Conservation (phyloP, 495 filamentous ascomycete species). For the Tuber indicum region DNA sequence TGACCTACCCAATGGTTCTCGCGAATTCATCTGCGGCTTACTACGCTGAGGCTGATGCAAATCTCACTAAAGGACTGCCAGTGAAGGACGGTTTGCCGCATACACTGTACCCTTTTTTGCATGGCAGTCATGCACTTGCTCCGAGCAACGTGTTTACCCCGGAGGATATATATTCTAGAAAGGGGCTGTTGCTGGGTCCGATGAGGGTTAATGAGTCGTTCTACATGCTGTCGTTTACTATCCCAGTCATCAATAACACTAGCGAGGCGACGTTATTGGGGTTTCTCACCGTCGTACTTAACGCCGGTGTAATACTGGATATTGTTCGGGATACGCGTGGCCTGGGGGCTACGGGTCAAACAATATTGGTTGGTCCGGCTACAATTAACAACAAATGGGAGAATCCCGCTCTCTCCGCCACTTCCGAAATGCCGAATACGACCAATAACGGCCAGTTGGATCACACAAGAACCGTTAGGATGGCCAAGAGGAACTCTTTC, state of each 20-base stretch:
- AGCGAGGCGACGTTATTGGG: slow-evolving; percentile 50
- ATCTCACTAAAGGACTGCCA: slow-evolving; percentile 45
- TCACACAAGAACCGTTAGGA: background rate
- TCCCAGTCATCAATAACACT: slow-evolving; percentile 61
- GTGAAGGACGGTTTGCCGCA: slow-evolving; percentile 38
- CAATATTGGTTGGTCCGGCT: slow-evolving; percentile 54
- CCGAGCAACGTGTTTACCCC: slow-evolving; percentile 32
- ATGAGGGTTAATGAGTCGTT: slow-evolving; percentile 52
- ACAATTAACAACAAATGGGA: slow-evolving; percentile 48
- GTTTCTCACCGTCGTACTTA: slow-evolving; percentile 52
- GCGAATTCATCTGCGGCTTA: slow-evolving; percentile 14
- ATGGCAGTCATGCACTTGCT: background rate
- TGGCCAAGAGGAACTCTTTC: slow-evolving; percentile 16
- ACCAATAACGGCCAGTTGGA: slow-evolving; percentile 9
- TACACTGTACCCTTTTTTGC: slow-evolving; percentile 55
- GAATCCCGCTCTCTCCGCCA: slow-evolving; percentile 19
- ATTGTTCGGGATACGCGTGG: slow-evolving; percentile 54
- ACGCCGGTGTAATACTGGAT: slow-evolving; percentile 51
- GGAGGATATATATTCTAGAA: slow-evolving; percentile 45
- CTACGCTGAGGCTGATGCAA: slow-evolving; percentile 17
- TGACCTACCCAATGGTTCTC: slow-evolving; percentile 23
- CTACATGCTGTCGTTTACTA: slow-evolving; percentile 56
- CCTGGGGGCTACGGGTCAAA: slow-evolving; percentile 53
- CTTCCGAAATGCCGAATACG: slow-evolving; percentile 10
- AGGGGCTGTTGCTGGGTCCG: slow-evolving; percentile 54